Conservation (phyloP, 441 rosid genomes). For the Adansonia grandidieri region DNA sequence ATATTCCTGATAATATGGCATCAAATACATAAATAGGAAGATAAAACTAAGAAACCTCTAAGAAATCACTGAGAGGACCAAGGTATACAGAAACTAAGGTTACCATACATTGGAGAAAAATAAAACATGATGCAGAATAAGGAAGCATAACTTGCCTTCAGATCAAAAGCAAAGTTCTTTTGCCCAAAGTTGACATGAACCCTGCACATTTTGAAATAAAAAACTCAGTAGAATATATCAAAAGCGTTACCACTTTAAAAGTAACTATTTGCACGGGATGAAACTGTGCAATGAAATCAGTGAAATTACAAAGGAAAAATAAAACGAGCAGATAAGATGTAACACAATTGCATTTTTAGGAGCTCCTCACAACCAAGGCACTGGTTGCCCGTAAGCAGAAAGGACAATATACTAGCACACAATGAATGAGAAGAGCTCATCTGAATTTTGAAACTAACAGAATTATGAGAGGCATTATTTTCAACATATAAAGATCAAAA, state of each 20-base stretch:
- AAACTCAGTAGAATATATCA: constrained; percentile 11
- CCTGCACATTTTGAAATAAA: constrained; percentile 53
- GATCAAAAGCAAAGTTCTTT: constrained; percentile 70
- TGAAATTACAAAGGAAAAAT: constrained; percentile 17
- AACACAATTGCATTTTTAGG: constrained; percentile 18
- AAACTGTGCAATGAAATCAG: constrained; percentile 5
- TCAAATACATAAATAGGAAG: constrained; percentile 3
- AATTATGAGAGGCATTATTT: neutral
- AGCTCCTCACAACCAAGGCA: neutral
- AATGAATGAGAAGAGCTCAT: neutral
- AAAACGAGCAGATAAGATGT: constrained; percentile 8
- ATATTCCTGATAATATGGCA: constrained; percentile 56
- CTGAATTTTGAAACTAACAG: neutral
- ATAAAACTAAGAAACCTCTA: neutral
- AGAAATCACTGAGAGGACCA: neutral
- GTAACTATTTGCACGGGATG: constrained; percentile 10
- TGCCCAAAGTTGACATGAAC: constrained; percentile 89
- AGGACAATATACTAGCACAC: neutral
- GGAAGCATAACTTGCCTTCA: constrained; percentile 56
- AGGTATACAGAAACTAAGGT: neutral
- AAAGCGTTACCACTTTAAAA: neutral
- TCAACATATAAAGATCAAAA: neutral
- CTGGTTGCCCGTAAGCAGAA: neutral
- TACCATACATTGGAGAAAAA: constrained; percentile 1
- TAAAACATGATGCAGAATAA: constrained; percentile 7